These are phyloP conservation scores for Arthrobotrys iridis DNA, from an alignment of 2,329 filamentous ascomycete species.

Conservation along the genomic window DNA sequence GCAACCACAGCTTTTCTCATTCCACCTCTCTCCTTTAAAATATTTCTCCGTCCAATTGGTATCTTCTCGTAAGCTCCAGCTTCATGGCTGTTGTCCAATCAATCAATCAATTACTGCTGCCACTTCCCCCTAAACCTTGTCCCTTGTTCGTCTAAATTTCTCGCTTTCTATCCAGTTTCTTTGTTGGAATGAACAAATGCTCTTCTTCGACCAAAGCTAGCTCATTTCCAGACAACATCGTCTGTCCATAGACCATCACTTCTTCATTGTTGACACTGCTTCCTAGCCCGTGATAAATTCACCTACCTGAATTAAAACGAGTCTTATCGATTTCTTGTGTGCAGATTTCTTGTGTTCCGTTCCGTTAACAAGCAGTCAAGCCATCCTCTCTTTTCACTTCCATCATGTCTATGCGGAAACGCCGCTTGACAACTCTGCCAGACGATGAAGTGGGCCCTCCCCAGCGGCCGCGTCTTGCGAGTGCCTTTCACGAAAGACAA, in stretches of 20 bases:
- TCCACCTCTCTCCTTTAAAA: background rate
- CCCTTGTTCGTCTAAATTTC: background rate
- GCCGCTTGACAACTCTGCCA: background rate
- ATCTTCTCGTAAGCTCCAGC: background rate
- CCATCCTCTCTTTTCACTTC: background rate
- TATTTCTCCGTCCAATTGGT: background rate
- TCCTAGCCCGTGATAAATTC: too few relatives aligned
- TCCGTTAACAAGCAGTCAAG: too few relatives aligned
- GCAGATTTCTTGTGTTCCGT: too few relatives aligned
- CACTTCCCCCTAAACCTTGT: background rate
- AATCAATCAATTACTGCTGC: too few relatives aligned
- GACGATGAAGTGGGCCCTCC: constrained; percentile 16
- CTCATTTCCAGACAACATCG: background rate
- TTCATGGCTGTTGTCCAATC: background rate
- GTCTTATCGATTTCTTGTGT: too few relatives aligned
- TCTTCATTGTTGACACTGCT: too few relatives aligned
- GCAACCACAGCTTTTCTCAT: background rate
- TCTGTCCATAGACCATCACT: too few relatives aligned
- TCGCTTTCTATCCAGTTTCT: background rate
- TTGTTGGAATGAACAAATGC: background rate
- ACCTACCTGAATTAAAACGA: too few relatives aligned
- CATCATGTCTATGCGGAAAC: constrained; percentile 8
- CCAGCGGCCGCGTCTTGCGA: constrained; percentile 4
- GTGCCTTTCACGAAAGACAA: too few relatives aligned
- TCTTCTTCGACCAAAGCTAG: too few relatives aligned